Base-by-base conservation (phyloP, 2,329 filamentous ascomycete genomes). In the Aspergillus glaucus region DNA sequence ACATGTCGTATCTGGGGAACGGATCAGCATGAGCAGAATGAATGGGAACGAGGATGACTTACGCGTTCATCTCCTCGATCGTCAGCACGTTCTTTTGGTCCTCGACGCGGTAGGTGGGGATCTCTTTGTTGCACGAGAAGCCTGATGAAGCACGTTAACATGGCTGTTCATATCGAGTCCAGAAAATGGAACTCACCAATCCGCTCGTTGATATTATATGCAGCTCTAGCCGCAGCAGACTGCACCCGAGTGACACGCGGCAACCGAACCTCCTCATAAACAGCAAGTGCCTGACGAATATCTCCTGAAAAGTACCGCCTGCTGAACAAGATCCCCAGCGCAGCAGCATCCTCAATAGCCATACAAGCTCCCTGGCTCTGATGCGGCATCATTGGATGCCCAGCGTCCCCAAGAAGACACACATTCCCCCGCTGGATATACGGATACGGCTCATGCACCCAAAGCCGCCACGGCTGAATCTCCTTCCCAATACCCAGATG, bases 361-460 rank as follows among this genome's bases (percentile, higher is more conserved):
- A 83, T 84, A 55, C 81, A 84, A 0, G 82, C 82, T 3, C 84
- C 84, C 62, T 87, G 84, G 49, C 79, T 82, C 61, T 86, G 84
- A 58, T 87, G 77, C 1, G 83, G 82, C 78, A 86, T 80, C 80
- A 84, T 84, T 2, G 83, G 83, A 57, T 86, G 82, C 2, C 75
- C 82, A 7, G 84, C 84, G 59, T 87, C 84, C 3, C 84, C 84
- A 10, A 87, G 62, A 0, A 87, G 66, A 46, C 79, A 82, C 1
- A 77, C 75, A 22, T 64, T 71, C 10, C 64, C 68, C 55, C 79
- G 78, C 37, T 73, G 66, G 49, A 80, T 70, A 55, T 81, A 79
- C 0, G 77, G 76, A 53, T 86, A 86, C 1, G 81, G 81, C 26
- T 79, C 66, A 62, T 86, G 83, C 15, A 82, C 73, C 75, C 77